phyloP scores from a whole-genome alignment of 2,329 filamentous ascomycete species.

The Calonectria montana region DNA sequence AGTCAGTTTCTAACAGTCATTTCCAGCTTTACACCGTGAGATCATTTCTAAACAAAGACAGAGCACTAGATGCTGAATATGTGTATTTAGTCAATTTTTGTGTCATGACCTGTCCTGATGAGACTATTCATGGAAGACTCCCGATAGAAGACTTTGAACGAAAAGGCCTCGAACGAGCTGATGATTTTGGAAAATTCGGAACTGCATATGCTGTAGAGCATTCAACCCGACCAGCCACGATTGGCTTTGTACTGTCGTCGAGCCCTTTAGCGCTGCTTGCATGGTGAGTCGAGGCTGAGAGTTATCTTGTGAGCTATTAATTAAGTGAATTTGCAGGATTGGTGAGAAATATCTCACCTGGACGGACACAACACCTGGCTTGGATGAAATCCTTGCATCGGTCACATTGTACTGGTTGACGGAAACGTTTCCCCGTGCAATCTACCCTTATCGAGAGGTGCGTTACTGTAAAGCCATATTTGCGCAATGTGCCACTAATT shows the following conservation, averaged over 20 bases:
- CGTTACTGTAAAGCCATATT: not conserved
- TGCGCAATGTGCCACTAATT: not conserved
- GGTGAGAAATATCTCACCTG: not conserved
- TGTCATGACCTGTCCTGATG: not conserved
- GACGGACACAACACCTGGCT: not conserved
- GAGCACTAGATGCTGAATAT: not conserved
- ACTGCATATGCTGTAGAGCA: not conserved
- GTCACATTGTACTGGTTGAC: conserved; percentile 1
- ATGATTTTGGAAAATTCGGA: not conserved
- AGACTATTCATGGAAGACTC: not conserved
- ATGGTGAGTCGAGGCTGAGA: not conserved
- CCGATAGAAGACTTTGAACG: not conserved
- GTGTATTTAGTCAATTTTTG: not conserved
- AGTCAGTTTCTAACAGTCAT: not conserved
- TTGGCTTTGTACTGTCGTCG: not conserved
- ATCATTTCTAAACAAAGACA: not conserved
- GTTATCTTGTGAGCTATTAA: not conserved
- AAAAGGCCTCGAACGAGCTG: not conserved
- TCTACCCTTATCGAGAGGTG: not conserved
- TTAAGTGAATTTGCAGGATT: not conserved
- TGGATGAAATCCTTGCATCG: not conserved
- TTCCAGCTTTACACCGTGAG: not conserved
- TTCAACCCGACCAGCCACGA: not conserved
- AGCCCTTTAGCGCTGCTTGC: not conserved
- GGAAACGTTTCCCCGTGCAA: not conserved